Percentiles rank a stretch among this genome's conserved stretches.
Conservation (phyloP, 192 early-diverging fungal species). For the Oehlia diaphana region DNA sequence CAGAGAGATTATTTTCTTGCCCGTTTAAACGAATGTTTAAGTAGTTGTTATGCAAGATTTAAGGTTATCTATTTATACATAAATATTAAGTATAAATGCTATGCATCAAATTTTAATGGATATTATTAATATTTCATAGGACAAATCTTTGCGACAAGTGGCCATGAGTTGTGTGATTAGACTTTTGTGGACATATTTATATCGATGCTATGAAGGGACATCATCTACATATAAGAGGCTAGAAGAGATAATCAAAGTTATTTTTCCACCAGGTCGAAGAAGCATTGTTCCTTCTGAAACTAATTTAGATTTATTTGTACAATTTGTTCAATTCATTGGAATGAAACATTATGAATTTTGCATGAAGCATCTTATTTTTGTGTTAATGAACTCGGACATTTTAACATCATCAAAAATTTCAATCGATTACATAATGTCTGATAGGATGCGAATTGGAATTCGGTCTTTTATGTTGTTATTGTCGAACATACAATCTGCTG, state of each 20-base stretch:
- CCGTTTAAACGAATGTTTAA: slow-evolving; percentile 71
- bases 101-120: not conserved
- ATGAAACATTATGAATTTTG: slow-evolving; percentile 65
- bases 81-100: not conserved
- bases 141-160: slow-evolving; percentile 70
- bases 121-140: slow-evolving; percentile 37
- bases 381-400: slow-evolving; percentile 65
- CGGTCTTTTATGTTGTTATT: slow-evolving; percentile 72
- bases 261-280: slow-evolving; percentile 65
- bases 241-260: slow-evolving; percentile 55
- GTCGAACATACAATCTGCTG: slow-evolving; percentile 65
- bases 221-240: slow-evolving; percentile 52
- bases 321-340: slow-evolving; percentile 69
- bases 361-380: slow-evolving; percentile 64
- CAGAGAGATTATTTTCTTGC: slow-evolving; percentile 85
- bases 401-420: slow-evolving; percentile 39
- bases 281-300: slow-evolving; percentile 63
- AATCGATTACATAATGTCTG: slow-evolving; percentile 59
- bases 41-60: slow-evolving; percentile 67
- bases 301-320: slow-evolving; percentile 67
- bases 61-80: slow-evolving; percentile 32
- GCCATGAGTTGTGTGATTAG: slow-evolving; percentile 79
- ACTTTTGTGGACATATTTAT: slow-evolving; percentile 92
- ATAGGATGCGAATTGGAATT: slow-evolving; percentile 75
- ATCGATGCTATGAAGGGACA: slow-evolving; percentile 78